Evolutionary conservation across 306 rosid genomes (phyloP).

Genomic region (Malus sieversii): DNA sequence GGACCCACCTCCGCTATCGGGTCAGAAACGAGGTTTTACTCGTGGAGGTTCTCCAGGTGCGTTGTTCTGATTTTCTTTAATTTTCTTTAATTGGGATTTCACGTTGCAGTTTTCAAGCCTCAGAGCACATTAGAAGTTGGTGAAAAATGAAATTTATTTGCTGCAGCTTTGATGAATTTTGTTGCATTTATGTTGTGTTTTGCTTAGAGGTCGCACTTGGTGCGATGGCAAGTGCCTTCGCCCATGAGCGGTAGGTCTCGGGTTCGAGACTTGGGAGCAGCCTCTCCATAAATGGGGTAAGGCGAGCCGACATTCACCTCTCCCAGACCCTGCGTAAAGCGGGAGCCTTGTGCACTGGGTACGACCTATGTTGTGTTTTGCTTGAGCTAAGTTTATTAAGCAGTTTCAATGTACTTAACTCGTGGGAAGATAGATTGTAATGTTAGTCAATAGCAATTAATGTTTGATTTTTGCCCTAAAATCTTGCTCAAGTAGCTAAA

Average conservation of each 20-base stretch:
- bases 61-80: not conserved
- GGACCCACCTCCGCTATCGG: conserved; percentile 42
- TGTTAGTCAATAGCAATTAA: not conserved
- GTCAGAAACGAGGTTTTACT: conserved; percentile 79
- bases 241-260: too few species aligned
- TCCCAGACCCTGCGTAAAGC: too few species aligned
- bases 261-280: too few species aligned
- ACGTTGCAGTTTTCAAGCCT: not conserved
- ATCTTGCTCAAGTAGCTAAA: not conserved
- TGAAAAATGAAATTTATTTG: not conserved
- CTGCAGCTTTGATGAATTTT: not conserved
- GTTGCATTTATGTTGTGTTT: not conserved
- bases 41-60: conserved; percentile 71
- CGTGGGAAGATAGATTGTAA: not conserved
- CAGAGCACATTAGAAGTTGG: not conserved
- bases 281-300: too few species aligned
- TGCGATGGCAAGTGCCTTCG: too few species aligned
- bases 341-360: too few species aligned
- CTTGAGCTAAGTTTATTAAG: not conserved
- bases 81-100: not conserved
- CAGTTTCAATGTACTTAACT: not conserved
- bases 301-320: too few species aligned
- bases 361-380: not conserved
- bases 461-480: not conserved
- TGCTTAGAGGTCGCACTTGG: not conserved